Conservation (phyloP, 768 basidiomycete species). For the Fibroporia radiculosa region DNA sequence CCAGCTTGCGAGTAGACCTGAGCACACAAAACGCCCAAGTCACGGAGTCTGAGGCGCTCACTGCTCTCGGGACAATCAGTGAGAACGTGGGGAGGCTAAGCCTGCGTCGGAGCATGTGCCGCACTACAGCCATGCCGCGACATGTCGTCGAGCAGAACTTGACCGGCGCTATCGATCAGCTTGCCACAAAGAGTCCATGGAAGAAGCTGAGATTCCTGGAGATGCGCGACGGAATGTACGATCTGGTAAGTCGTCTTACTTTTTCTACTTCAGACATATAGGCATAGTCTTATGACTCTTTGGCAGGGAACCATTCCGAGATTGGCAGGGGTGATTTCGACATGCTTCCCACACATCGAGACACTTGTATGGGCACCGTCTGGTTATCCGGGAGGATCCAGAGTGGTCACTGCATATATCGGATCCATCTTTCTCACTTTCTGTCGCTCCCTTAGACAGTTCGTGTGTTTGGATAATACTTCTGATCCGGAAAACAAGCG, state of each 20-base stretch:
- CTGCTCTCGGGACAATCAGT: slow-evolving; percentile 1
- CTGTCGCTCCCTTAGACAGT: background rate
- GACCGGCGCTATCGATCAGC: background rate
- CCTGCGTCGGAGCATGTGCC: slow-evolving; percentile 1
- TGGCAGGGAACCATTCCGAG: background rate
- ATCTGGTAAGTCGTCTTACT: slow-evolving; percentile 2
- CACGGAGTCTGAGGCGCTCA: slow-evolving; percentile 3
- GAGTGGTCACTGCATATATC: background rate
- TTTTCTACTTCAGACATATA: background rate
- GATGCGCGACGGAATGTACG: slow-evolving; percentile 4
- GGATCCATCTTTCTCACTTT: slow-evolving; percentile 5
- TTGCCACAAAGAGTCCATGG: slow-evolving; percentile 4
- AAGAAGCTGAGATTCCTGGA: slow-evolving; percentile 4
- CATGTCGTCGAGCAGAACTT: background rate
- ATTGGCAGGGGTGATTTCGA: background rate
- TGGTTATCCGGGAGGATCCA: background rate
- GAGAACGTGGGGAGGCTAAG: slow-evolving; percentile 4
- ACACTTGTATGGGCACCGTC: slow-evolving; percentile 7
- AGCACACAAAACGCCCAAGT: background rate
- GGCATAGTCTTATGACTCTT: background rate
- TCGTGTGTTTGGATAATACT: background rate
- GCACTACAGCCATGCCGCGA: background rate
- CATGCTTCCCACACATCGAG: slow-evolving; percentile 1
- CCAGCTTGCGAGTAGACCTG: slow-evolving; percentile 3
- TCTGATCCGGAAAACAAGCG: background rate